Percentiles rank a stretch among this genome's conserved stretches.
These are phyloP conservation scores for Ogataea allantospora DNA, from an alignment of 805 yeast genomes.

Conservation along the genomic window DNA sequence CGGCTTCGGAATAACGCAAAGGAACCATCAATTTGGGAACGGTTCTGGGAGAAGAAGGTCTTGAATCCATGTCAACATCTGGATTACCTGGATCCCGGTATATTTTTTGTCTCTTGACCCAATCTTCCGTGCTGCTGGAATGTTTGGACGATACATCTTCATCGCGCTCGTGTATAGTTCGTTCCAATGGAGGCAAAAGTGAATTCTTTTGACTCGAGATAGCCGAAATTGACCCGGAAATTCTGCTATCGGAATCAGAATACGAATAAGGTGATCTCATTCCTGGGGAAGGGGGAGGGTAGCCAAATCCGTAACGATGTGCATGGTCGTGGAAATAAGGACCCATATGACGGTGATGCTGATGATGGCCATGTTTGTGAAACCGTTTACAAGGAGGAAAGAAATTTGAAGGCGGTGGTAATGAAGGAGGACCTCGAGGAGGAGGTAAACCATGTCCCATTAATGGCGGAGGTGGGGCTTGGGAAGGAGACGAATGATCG, in stretches of 20 bases:
- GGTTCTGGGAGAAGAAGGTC: neutral
- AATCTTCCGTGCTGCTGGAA: slow-evolving; percentile 23
- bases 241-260: slow-evolving; percentile 5
- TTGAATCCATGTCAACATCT: neutral
- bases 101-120: slow-evolving; percentile 26
- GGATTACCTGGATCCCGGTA: slow-evolving; percentile 6
- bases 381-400: neutral
- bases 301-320: slow-evolving; percentile 14
- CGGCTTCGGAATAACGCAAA: slow-evolving; percentile 28
- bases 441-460: slow-evolving; percentile 5
- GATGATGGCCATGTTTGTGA: slow-evolving; percentile 11
- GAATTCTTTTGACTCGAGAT: neutral
- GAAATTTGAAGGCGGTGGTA: slow-evolving; percentile 9
- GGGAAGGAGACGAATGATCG: slow-evolving; percentile 6
- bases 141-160: neutral
- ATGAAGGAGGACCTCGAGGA: slow-evolving; percentile 4
- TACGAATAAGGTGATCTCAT: slow-evolving; percentile 3
- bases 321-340: slow-evolving; percentile 25
- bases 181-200: slow-evolving; percentile 14
- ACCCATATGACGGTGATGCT: slow-evolving; percentile 25
- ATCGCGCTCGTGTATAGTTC: neutral
- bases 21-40: neutral
- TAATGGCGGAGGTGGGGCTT: slow-evolving; percentile 7
- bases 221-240: slow-evolving; percentile 1
- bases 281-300: slow-evolving; percentile 18